These are phyloP conservation scores for Colletotrichum sojae DNA, from an alignment of 2,329 filamentous ascomycete genomes.

Conservation along the genomic window DNA sequence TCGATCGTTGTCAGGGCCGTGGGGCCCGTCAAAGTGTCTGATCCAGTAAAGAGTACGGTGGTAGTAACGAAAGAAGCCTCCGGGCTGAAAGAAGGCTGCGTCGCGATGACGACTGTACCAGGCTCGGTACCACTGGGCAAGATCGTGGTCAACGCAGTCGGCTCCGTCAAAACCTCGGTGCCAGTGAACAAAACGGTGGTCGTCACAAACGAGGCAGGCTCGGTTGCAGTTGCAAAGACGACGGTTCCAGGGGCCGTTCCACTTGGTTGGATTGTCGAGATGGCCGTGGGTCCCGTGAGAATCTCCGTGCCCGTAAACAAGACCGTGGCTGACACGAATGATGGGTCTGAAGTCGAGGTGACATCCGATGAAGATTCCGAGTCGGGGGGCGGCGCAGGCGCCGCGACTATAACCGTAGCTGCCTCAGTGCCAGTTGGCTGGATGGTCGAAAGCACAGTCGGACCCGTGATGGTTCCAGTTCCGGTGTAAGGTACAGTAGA, in stretches of 20 bases:
- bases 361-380: background rate
- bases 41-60: background rate
- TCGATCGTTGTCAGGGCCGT: slow-evolving; percentile 1
- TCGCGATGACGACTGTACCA: slow-evolving; percentile 22
- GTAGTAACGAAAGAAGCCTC: background rate
- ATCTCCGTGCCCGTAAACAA: background rate
- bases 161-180: background rate
- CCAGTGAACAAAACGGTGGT: slow-evolving; percentile 4
- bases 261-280: background rate
- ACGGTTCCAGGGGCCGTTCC: slow-evolving; percentile 1
- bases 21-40: background rate
- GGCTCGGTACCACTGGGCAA: slow-evolving; percentile 21
- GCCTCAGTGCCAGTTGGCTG: slow-evolving; percentile 21
- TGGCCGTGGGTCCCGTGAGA: background rate
- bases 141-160: slow-evolving; percentile 13
- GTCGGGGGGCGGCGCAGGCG: background rate
- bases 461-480: background rate
- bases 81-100: background rate
- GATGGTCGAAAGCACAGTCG: slow-evolving; percentile 14
- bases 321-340: background rate
- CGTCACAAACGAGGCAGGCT: slow-evolving; percentile 1
- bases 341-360: background rate
- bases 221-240: background rate
- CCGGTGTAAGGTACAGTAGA: background rate
- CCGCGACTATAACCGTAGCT: slow-evolving; percentile 21